Percentiles rank a stretch among this genome's conserved stretches.
These are phyloP conservation scores for Kuraishia floccosa DNA, from an alignment of 805 yeast species.

Conservation along the genomic window DNA sequence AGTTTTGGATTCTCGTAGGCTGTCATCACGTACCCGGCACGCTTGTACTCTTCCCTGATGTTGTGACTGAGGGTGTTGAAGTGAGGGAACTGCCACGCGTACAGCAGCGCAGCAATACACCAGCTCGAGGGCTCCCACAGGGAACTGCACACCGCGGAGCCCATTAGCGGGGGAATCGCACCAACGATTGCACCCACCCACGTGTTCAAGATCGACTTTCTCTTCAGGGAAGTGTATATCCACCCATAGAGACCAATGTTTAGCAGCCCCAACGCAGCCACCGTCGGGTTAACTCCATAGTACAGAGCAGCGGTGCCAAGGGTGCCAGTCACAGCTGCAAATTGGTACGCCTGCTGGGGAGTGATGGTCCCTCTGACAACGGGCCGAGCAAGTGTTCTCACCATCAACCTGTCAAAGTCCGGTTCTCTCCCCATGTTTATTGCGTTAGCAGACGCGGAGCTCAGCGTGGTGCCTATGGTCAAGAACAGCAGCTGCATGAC, in stretches of 20 bases:
- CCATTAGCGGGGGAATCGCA: constrained; percentile 97
- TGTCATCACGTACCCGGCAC: constrained; percentile 97
- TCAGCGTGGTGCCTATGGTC: constrained; percentile 75
- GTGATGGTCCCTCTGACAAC: constrained; percentile 76
- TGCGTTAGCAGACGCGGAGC: constrained; percentile 93
- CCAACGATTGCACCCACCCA: constrained; percentile 99
- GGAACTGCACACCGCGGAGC: constrained; percentile 91
- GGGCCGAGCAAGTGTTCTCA: constrained; percentile 80
- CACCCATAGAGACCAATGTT: constrained; percentile 83
- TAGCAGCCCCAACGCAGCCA: constrained; percentile 66
- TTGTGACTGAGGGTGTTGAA: constrained; percentile 87
- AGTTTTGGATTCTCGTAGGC: constrained; percentile 86
- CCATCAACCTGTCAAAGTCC: constrained; percentile 76
- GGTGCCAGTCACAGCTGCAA: constrained; percentile 68
- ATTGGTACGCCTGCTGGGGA: constrained; percentile 65
- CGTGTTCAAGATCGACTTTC: constrained; percentile 78
- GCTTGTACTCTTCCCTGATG: constrained; percentile 76
- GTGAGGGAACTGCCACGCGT: constrained; percentile 99
- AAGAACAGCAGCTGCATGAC: constrained; percentile 58
- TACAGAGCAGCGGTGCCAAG: constrained; percentile 60
- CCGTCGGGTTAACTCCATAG: constrained; percentile 78
- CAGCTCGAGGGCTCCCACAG: constrained; percentile 85
- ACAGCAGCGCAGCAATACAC: constrained; percentile 81
- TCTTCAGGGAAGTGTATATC: constrained; percentile 82
- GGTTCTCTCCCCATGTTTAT: constrained; percentile 97